Conservation (phyloP, 768 basidiomycete species). For the Austroboletus eburneus region DNA sequence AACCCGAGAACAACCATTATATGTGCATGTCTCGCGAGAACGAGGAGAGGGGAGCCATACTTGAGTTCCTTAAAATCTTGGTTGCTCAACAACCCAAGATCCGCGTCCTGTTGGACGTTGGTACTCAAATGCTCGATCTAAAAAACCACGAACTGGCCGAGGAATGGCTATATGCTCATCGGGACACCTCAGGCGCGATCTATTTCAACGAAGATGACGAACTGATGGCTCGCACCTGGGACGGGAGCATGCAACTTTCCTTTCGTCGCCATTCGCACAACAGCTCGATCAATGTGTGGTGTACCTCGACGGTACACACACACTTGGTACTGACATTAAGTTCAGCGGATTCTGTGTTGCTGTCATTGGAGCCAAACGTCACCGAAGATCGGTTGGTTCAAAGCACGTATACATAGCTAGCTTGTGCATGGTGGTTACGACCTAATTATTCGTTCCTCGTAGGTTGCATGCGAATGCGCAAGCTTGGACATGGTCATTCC, state of each 20-base stretch:
- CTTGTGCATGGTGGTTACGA: no score
- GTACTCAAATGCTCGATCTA: background rate
- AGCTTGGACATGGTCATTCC: no score
- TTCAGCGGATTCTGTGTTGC: background rate
- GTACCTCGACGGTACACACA: no score
- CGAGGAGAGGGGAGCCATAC: no score
- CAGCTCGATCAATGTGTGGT: no score
- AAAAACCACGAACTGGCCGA: background rate
- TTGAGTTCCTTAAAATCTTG: no score
- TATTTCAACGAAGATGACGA: background rate
- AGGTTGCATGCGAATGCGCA: no score
- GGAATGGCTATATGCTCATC: background rate
- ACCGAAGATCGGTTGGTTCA: background rate
- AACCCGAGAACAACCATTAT: no score
- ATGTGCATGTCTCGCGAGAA: no score
- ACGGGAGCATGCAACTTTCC: background rate
- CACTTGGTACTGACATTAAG: no score
- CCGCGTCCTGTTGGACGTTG: background rate
- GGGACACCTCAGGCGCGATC: background rate
- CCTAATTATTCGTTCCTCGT: no score
- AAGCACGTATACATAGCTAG: background rate
- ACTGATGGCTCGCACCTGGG: background rate
- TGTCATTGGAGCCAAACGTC: background rate
- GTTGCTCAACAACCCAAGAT: no score
- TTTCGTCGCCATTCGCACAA: background rate